Evolutionary conservation across 495 filamentous ascomycete species (phyloP), one percentile per base, ranked within the genome.

Genomic region (Lepraria neglecta): DNA sequence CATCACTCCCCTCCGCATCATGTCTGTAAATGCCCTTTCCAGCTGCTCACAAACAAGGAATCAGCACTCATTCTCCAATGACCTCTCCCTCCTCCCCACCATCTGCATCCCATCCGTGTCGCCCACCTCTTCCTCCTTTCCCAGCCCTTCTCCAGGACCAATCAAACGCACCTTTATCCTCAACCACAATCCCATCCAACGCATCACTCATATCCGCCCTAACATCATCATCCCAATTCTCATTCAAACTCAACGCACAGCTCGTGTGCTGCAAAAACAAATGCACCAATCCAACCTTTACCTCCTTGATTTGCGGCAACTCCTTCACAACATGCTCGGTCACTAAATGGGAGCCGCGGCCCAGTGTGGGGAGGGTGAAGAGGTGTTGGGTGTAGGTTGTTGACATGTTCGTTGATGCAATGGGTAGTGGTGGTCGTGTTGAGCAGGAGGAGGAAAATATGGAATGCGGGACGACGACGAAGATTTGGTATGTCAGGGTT

Each of bases 181-280:
- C 84, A 1, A 88, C 88, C 54, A 86, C 94, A 62, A 98, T 87
- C 30, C 89, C 76, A 71, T 98, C 95, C 61, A 98, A 76, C 59
- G 92, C 87, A 77, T 97, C 92, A 65, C 82, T 88, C 95, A 98
- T 97, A 69, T 96, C 92, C 2, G 77, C 80, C 35, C 90, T 75
- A 14, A 92, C 87, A 72, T 89, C 88, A 19, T 77, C 74, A 67
- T 95, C 91, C 85, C 87, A 98, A 75, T 97, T 97, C 82, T 98
- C 94, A 73, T 98, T 96, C 64, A 96, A 73, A 58, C 82, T 87
- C 56, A 96, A 77, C 45, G 87, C 91, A 74, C 88, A 92, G 71
- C 83, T 87, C 28, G 91, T 96, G 75, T 96, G 91, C 75, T 96
- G 90, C 48, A 95, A 76, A 74, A 96, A 96, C 50, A 96, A 79